Percentiles rank a stretch among this genome's conserved stretches.
phyloP scores from a whole-genome alignment of 208 protist species.

The Trichomonas tenax region DNA sequence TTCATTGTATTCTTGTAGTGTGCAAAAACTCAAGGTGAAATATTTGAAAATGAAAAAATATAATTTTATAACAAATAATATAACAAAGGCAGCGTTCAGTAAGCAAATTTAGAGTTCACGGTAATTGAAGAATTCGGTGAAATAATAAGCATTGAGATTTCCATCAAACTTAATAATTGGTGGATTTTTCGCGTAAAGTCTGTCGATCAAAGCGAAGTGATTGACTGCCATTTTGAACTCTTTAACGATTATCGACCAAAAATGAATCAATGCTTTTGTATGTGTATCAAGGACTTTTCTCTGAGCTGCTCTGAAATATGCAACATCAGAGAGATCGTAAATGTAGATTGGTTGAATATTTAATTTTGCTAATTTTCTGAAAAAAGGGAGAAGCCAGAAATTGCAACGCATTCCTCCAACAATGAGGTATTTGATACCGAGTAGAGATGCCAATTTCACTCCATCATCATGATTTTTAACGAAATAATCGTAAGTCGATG shows the following conservation, averaged over 20 bases:
- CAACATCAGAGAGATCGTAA: constrained; percentile 17
- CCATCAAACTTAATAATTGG: background rate
- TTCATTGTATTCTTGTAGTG: too few species aligned
- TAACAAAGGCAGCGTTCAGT: background rate
- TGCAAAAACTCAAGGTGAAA: too few species aligned
- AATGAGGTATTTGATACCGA: background rate
- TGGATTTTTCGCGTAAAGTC: background rate
- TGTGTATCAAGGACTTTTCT: background rate
- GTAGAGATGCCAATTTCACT: background rate
- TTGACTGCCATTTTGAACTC: background rate
- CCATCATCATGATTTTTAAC: background rate
- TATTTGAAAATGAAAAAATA: too few species aligned
- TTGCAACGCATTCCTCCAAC: background rate
- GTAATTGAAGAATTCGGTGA: background rate
- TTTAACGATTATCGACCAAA: background rate
- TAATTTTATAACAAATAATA: background rate
- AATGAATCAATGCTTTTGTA: background rate
- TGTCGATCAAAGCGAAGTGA: background rate
- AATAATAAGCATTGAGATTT: background rate
- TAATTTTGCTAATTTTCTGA: background rate
- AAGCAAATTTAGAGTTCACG: too few species aligned
- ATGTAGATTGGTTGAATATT: background rate
- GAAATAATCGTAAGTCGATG: background rate
- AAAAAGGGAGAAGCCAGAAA: background rate
- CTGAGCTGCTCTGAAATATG: background rate